A percentile compares a stretch with the other conserved stretches of the same genome.
Evolutionary conservation across 2,329 filamentous ascomycete genomes (phyloP).

Genomic region (Pestalotiopsis sp.): DNA sequence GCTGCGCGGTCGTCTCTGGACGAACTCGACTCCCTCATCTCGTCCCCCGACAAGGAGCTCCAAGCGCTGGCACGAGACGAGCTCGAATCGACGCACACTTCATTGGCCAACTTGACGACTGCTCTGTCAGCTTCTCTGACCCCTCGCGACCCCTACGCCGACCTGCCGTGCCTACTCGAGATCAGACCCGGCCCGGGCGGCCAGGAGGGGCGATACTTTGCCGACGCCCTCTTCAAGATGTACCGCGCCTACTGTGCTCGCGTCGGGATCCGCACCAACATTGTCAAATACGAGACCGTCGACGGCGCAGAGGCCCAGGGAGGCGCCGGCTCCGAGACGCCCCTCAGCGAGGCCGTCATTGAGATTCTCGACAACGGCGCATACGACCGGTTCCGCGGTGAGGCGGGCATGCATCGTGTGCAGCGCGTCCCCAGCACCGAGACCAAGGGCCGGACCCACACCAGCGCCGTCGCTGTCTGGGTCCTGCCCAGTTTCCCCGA

Average conservation of each 20-base stretch:
- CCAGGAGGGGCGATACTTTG: constrained; percentile 88
- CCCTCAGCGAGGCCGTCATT: constrained; percentile 84
- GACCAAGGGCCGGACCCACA: constrained; percentile 88
- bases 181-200: constrained; percentile 91
- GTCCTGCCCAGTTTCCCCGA: constrained; percentile 84
- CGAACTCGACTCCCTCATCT: constrained; percentile 56
- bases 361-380: constrained; percentile 78
- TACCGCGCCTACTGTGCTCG: constrained; percentile 79
- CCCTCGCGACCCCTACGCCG: constrained; percentile 85
- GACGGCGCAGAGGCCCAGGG: constrained; percentile 61
- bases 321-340: constrained; percentile 59
- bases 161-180: constrained; percentile 88
- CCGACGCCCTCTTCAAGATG: constrained; percentile 86
- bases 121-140: constrained; percentile 78
- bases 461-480: constrained; percentile 88
- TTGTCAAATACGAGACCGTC: constrained; percentile 80
- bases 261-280: constrained; percentile 63
- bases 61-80: constrained; percentile 81
- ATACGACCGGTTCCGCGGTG: constrained; percentile 80
- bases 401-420: constrained; percentile 93
- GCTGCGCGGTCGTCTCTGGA: constrained; percentile 51
- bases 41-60: constrained; percentile 63
- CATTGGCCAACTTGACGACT: constrained; percentile 64
- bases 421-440: constrained; percentile 93
- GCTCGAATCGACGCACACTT: constrained; percentile 64